Conservation (phyloP, 2,329 filamentous ascomycete species). For the Colletotrichum lini region DNA sequence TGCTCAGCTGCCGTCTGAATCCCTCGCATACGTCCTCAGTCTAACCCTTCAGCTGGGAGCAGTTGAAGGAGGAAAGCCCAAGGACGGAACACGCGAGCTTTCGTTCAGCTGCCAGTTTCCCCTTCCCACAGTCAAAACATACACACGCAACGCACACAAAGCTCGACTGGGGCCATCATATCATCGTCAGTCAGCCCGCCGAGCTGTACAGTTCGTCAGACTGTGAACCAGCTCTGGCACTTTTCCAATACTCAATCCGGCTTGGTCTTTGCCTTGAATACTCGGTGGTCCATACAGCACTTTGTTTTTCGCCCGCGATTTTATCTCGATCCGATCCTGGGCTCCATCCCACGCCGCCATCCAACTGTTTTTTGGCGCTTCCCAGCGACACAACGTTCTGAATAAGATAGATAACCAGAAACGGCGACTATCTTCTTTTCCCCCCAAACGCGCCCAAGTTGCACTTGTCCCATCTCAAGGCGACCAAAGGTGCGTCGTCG, state of each 20-base stretch:
- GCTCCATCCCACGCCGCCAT: conserved; percentile 22
- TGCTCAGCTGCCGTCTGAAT: conserved; percentile 24
- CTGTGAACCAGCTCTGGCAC: conserved; percentile 20
- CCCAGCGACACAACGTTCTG: conserved; percentile 12
- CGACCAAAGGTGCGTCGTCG: conserved; percentile 27
- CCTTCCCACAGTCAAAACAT: conserved; percentile 33
- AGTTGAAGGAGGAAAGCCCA: conserved; percentile 12
- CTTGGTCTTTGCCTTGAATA: conserved; percentile 32
- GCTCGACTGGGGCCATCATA: conserved; percentile 18
- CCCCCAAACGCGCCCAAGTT: background rate
- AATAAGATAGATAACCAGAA: background rate
- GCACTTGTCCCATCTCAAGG: conserved; percentile 22
- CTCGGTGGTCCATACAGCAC: conserved; percentile 18
- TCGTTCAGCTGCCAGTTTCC: conserved; percentile 19
- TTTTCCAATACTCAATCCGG: conserved; percentile 15
- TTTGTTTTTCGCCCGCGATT: conserved; percentile 26
- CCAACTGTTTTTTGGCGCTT: conserved; percentile 25
- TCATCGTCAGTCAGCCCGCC: conserved; percentile 18
- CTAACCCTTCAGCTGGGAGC: background rate
- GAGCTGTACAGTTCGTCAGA: conserved; percentile 12
- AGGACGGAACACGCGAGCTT: conserved; percentile 22
- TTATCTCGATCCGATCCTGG: conserved; percentile 3
- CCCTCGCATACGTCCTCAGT: conserved; percentile 7
- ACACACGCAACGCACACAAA: conserved; percentile 6
- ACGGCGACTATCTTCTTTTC: background rate